Evolutionary conservation across 768 basidiomycete genomes (phyloP).

Genomic region (Tricholoma furcatifolium): DNA sequence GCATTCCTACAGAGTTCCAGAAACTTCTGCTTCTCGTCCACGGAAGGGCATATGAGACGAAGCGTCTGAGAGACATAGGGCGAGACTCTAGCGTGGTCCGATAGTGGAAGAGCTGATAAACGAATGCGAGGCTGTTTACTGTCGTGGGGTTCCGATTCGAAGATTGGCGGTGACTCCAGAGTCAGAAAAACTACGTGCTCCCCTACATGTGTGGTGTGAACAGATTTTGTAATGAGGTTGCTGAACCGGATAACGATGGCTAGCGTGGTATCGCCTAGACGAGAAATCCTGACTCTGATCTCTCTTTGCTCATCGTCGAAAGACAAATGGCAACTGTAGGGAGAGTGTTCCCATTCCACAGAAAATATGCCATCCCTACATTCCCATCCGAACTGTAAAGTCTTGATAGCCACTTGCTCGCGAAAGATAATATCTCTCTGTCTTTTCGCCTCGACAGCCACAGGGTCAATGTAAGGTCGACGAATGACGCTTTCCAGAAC

Average conservation of each 20-base stretch:
- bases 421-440: constrained; percentile 28
- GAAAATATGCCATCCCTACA: constrained; percentile 60
- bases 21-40: constrained; percentile 35
- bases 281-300: constrained; percentile 36
- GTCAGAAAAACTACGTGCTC: constrained; percentile 41
- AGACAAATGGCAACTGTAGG: constrained; percentile 26
- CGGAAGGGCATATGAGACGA: constrained; percentile 44
- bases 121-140: constrained; percentile 28
- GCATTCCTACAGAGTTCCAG: constrained; percentile 35
- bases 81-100: constrained; percentile 40
- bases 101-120: constrained; percentile 37
- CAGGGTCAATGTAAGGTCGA: constrained; percentile 43
- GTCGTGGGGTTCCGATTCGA: constrained; percentile 23
- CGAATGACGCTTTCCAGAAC: constrained; percentile 36
- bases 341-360: constrained; percentile 50
- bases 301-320: constrained; percentile 48
- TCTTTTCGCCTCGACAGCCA: constrained; percentile 31
- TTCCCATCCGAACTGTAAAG: constrained; percentile 60
- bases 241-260: constrained; percentile 44
- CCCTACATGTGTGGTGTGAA: constrained; percentile 28
- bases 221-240: constrained; percentile 40
- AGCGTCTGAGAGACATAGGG: constrained; percentile 54
- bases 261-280: constrained; percentile 19
- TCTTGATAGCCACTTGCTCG: constrained; percentile 28
- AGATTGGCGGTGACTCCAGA: constrained; percentile 40